These are phyloP conservation scores for Talinum fruticosum DNA, from an alignment of 148 eudicot species.

Conservation along the genomic window DNA sequence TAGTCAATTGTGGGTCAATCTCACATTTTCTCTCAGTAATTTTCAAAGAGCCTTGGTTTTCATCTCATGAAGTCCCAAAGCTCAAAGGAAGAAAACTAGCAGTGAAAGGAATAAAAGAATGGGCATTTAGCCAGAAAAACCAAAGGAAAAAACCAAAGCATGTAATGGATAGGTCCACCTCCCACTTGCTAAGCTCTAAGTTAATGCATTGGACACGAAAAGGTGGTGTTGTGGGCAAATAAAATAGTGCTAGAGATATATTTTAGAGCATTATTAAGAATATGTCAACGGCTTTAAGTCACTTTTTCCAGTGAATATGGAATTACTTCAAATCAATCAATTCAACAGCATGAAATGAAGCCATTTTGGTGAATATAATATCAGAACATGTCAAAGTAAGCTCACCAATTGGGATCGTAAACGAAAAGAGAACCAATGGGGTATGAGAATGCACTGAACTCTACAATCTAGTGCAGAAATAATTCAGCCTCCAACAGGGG, in stretches of 20 bases:
- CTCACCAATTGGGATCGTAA: constrained; percentile 24
- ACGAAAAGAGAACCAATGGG: constrained; percentile 8
- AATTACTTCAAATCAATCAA: constrained; percentile 21
- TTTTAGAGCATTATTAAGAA: constrained; percentile 25
- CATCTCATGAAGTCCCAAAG: neutral
- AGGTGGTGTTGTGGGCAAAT: constrained; percentile 5
- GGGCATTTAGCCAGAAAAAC: constrained; percentile 13
- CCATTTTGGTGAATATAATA: constrained; percentile 15
- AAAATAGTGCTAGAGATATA: constrained; percentile 17
- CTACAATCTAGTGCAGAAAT: constrained; percentile 12
- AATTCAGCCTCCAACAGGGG: constrained; percentile 24
- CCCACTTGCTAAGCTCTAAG: constrained; percentile 15
- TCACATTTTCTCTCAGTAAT: neutral
- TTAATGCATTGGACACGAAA: constrained; percentile 14
- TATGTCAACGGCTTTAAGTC: constrained; percentile 21
- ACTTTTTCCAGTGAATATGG: constrained; percentile 23
- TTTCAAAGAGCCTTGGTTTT: neutral
- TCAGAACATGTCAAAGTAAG: neutral
- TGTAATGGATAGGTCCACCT: constrained; percentile 16
- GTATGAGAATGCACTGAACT: constrained; percentile 14
- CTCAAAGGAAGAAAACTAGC: neutral
- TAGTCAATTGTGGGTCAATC: neutral
- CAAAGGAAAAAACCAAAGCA: constrained; percentile 12
- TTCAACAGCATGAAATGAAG: constrained; percentile 22
- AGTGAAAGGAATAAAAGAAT: constrained; percentile 4